phyloP scores from a whole-genome alignment of 176 grass and related monocot genomes.

The Musa schizocarpa region DNA sequence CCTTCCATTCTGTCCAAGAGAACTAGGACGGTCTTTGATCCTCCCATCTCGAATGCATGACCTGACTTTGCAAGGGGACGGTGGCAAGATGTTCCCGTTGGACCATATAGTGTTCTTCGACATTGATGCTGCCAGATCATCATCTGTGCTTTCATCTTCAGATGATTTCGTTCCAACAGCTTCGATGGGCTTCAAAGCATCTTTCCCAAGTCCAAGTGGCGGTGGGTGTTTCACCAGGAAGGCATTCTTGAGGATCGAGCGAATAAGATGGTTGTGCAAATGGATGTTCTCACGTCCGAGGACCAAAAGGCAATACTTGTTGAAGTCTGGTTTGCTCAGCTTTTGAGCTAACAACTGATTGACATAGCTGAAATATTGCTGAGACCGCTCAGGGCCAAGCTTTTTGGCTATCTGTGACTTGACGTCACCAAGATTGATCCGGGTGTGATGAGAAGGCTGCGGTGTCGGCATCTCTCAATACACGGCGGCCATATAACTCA shows the following conservation, averaged over 20 bases:
- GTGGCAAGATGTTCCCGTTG: slow-evolving; percentile 30
- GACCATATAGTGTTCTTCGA: slow-evolving; percentile 19
- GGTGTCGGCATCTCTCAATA: slow-evolving; percentile 17
- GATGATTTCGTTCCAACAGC: slow-evolving; percentile 9
- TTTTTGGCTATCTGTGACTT: slow-evolving; percentile 61
- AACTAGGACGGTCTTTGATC: slow-evolving; percentile 27
- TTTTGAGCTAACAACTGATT: slow-evolving; percentile 62
- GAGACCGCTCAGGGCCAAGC: slow-evolving; percentile 54
- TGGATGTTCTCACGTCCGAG: slow-evolving; percentile 65
- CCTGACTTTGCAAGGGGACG: slow-evolving; percentile 40
- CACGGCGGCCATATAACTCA: not conserved
- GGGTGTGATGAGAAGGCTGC: slow-evolving; percentile 25
- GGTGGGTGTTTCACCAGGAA: slow-evolving; percentile 22
- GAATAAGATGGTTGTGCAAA: slow-evolving; percentile 75
- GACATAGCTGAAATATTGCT: slow-evolving; percentile 65
- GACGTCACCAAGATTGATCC: slow-evolving; percentile 65
- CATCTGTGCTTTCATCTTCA: not conserved
- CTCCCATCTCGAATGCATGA: slow-evolving; percentile 29
- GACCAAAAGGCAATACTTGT: slow-evolving; percentile 47
- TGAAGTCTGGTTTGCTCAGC: slow-evolving; percentile 75
- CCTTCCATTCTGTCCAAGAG: slow-evolving; percentile 21
- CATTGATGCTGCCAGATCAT: not conserved
- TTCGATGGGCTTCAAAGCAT: slow-evolving; percentile 11
- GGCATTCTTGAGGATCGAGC: slow-evolving; percentile 69
- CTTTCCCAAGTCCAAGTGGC: slow-evolving; percentile 30